phyloP scores from a whole-genome alignment of 2,329 filamentous ascomycete genomes.

The Xylariaceae sp. region DNA sequence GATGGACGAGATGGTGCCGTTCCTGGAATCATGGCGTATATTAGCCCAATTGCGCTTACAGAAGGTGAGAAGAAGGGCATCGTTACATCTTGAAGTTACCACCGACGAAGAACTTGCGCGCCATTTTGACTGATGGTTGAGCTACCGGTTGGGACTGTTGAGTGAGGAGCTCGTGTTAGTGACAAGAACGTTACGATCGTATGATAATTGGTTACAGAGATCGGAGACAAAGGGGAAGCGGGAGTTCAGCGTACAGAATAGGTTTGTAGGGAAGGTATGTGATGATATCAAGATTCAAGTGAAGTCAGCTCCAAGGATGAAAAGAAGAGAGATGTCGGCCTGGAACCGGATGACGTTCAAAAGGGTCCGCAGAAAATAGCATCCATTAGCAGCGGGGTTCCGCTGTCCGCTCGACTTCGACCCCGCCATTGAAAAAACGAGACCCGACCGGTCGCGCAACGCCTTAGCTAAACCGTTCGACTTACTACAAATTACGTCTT shows the following conservation, averaged over 20 bases:
- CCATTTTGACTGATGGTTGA: constrained; percentile 56
- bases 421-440: background rate
- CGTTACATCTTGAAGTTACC: constrained; percentile 99
- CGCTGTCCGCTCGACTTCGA: background rate
- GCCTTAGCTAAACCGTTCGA: background rate
- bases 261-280: background rate
- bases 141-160: background rate
- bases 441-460: background rate
- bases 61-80: constrained; percentile 22
- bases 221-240: background rate
- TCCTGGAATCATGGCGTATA: constrained; percentile 56
- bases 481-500: background rate
- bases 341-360: constrained; percentile 9
- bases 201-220: no score
- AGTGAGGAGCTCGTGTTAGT: background rate
- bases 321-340: background rate
- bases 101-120: constrained; percentile 94
- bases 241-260: background rate
- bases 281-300: background rate
- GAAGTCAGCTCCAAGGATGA: background rate
- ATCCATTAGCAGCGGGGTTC: constrained; percentile 14
- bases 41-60: constrained; percentile 4
- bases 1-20: constrained; percentile 85
- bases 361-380: background rate
- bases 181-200: no score